phyloP scores from a whole-genome alignment of 2,329 filamentous ascomycete species.

The Claviceps monticola region DNA sequence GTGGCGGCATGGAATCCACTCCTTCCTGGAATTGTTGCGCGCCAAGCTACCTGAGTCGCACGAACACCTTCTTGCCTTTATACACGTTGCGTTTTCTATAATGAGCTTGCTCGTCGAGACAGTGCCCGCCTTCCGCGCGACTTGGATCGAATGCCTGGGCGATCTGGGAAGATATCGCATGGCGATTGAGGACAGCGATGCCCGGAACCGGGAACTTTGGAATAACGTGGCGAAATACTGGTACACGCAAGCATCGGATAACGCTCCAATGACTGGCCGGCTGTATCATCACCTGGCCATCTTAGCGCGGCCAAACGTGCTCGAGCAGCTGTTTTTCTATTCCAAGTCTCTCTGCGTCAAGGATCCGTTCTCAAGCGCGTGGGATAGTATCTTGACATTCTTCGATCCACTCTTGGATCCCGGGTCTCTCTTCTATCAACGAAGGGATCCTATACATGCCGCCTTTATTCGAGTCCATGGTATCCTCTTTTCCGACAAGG shows the following conservation, averaged over 20 bases:
- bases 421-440: slow-evolving; percentile 16
- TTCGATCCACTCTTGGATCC: slow-evolving; percentile 43
- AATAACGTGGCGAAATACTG: slow-evolving; percentile 65
- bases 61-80: slow-evolving; percentile 84
- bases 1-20: slow-evolving; percentile 89
- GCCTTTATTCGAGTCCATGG: slow-evolving; percentile 51
- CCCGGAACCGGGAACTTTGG: slow-evolving; percentile 67
- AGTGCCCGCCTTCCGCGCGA: slow-evolving; percentile 68
- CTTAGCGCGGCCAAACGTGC: slow-evolving; percentile 51
- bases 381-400: slow-evolving; percentile 55
- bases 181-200: slow-evolving; percentile 78
- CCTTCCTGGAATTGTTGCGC: slow-evolving; percentile 63
- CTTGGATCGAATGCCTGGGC: slow-evolving; percentile 87
- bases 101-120: slow-evolving; percentile 80
- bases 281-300: slow-evolving; percentile 85
- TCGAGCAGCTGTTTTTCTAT: slow-evolving; percentile 63
- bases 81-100: slow-evolving; percentile 81
- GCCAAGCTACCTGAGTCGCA: slow-evolving; percentile 61
- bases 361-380: slow-evolving; percentile 51
- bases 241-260: slow-evolving; percentile 74
- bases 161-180: slow-evolving; percentile 74
- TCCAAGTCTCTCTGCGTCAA: slow-evolving; percentile 55
- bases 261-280: slow-evolving; percentile 58
- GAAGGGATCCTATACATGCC: slow-evolving; percentile 32
- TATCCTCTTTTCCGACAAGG: slow-evolving; percentile 43